Evolutionary conservation across 352 stramenopile species (phyloP).

Genomic region (Pythium biforme): DNA sequence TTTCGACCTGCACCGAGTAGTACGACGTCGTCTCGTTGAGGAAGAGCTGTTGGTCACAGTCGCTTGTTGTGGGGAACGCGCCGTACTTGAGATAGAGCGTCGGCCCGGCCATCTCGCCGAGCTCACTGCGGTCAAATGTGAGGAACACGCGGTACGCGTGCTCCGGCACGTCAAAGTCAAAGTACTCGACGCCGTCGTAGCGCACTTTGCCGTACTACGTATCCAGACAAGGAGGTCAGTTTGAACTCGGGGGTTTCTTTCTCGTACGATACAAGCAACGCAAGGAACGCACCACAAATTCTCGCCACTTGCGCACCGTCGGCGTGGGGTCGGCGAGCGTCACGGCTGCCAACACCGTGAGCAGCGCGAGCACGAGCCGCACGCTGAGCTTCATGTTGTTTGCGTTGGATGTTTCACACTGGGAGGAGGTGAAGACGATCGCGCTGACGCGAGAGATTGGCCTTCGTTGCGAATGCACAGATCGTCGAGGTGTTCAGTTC

Average conservation of each 20-base stretch:
- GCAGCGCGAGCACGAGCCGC: not conserved
- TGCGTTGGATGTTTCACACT: too few relatives aligned
- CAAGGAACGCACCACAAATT: conserved; percentile 15
- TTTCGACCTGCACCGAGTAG: conserved; percentile 21
- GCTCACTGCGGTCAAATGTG: conserved; percentile 19
- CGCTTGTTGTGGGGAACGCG: conserved; percentile 20
- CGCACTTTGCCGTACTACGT: conserved; percentile 27
- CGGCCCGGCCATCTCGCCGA: conserved; percentile 12
- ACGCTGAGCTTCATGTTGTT: not conserved
- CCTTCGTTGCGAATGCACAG: too few relatives aligned
- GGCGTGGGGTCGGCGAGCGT: not conserved
- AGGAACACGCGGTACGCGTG: conserved; percentile 22
- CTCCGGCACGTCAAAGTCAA: conserved; percentile 31
- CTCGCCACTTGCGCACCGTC: conserved; percentile 13
- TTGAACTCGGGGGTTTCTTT: too few relatives aligned
- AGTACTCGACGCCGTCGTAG: conserved; percentile 34
- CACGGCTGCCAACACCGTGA: not conserved
- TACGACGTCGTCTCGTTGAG: conserved; percentile 21
- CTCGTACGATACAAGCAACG: too few relatives aligned
- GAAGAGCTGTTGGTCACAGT: conserved; percentile 27
- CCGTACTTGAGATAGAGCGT: conserved; percentile 34
- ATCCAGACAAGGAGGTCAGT: not conserved
- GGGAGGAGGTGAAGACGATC: too few relatives aligned
- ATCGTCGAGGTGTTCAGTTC: too few relatives aligned
- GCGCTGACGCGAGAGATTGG: too few relatives aligned